phyloP scores from a whole-genome alignment of 345 rosid genomes.

The Microcos paniculata region DNA sequence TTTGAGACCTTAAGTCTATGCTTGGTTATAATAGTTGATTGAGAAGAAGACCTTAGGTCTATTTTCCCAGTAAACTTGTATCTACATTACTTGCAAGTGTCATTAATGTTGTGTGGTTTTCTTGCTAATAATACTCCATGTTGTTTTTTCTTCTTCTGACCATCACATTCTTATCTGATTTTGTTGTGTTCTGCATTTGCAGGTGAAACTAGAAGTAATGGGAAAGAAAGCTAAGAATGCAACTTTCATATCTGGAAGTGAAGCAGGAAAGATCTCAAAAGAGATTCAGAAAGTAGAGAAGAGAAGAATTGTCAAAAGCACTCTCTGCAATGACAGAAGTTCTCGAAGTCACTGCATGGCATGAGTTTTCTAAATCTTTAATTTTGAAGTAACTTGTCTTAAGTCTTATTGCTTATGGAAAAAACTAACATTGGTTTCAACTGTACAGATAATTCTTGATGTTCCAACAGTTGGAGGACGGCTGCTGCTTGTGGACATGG shows the following conservation, averaged over 20 bases:
- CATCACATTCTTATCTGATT: neutral
- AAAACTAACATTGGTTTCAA: neutral
- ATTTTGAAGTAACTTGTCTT: neutral
- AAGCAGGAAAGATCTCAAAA: slow-evolving; percentile 82
- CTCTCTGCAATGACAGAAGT: slow-evolving; percentile 89
- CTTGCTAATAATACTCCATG: neutral
- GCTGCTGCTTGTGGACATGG: slow-evolving; percentile 99
- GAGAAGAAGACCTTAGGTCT: neutral
- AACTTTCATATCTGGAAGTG: slow-evolving; percentile 76
- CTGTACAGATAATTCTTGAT: slow-evolving; percentile 77
- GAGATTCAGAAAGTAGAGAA: slow-evolving; percentile 97
- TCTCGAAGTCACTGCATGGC: slow-evolving; percentile 99
- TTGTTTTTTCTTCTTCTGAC: neutral
- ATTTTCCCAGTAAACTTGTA: neutral
- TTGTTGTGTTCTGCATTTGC: slow-evolving; percentile 15
- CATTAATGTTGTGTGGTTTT: neutral
- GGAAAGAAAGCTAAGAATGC: slow-evolving; percentile 97
- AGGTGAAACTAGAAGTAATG: slow-evolving; percentile 96
- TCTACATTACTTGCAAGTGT: neutral
- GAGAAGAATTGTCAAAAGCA: slow-evolving; percentile 89
- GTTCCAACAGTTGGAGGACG: slow-evolving; percentile 97
- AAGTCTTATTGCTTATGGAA: neutral
- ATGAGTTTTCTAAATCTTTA: slow-evolving; percentile 16
- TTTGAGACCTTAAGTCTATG: neutral
- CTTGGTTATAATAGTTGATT: neutral